Percentiles rank a stretch among this genome's conserved stretches.
Conservation (phyloP, 495 filamentous ascomycete species). For the Penicillium verhagenii region DNA sequence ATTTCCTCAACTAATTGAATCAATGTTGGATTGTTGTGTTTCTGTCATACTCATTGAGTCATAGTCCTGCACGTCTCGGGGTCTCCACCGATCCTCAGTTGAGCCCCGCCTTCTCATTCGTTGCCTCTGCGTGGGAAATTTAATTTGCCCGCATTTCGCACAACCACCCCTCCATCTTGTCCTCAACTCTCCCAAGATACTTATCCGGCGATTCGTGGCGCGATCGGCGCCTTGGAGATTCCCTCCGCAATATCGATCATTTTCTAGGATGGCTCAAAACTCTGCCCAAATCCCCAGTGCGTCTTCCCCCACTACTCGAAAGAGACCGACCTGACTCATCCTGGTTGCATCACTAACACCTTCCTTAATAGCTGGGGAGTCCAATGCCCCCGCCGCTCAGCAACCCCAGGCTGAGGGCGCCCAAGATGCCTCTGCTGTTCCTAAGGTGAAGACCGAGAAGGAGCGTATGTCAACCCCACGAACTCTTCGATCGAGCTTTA, state of each 20-base stretch:
- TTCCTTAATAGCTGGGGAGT: slow-evolving; percentile 47
- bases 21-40: background rate
- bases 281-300: slow-evolving; percentile 56
- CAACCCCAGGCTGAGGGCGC: slow-evolving; percentile 44
- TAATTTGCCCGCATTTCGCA: slow-evolving; percentile 37
- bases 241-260: slow-evolving; percentile 43
- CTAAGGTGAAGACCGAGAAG: slow-evolving; percentile 62
- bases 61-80: slow-evolving; percentile 11
- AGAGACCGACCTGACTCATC: background rate
- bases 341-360: background rate
- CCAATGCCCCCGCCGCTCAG: slow-evolving; percentile 49
- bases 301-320: slow-evolving; percentile 27
- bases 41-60: background rate
- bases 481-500: background rate
- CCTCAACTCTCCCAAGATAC: slow-evolving; percentile 43
- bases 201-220: slow-evolving; percentile 49
- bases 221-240: slow-evolving; percentile 51
- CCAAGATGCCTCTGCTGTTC: slow-evolving; percentile 42
- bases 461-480: slow-evolving; percentile 42
- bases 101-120: slow-evolving; percentile 32
- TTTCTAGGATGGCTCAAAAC: slow-evolving; percentile 59
- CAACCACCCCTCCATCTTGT: slow-evolving; percentile 33
- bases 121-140: slow-evolving; percentile 30
- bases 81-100: slow-evolving; percentile 31
- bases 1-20: background rate